Percentiles rank a stretch among this genome's conserved stretches.
Conservation (phyloP, 2,329 filamentous ascomycete genomes). For the Botrytis fragariae region DNA sequence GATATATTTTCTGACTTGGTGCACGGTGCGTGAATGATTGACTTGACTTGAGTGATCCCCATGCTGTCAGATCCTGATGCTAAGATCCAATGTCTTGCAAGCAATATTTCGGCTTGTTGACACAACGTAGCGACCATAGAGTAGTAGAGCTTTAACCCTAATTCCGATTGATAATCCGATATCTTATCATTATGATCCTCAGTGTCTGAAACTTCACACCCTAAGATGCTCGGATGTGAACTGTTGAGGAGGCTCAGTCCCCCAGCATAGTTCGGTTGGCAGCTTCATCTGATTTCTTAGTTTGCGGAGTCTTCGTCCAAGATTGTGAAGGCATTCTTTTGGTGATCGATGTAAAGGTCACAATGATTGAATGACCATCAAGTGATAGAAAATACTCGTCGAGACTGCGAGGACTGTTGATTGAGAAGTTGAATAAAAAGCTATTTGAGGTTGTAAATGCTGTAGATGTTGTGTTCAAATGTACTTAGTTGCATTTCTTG, state of each 20-base stretch:
- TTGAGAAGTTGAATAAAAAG: neutral
- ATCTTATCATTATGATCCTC: neutral
- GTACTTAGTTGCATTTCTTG: neutral
- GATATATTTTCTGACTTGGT: no score
- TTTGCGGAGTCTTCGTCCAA: neutral
- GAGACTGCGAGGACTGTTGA: no score
- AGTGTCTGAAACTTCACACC: neutral
- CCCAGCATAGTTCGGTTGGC: neutral
- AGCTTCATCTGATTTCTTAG: neutral
- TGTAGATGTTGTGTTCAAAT: neutral
- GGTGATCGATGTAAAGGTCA: neutral
- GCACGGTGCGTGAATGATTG: neutral
- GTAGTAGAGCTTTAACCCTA: neutral
- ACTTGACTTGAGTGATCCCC: neutral
- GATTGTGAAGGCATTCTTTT: neutral
- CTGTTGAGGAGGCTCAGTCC: neutral
- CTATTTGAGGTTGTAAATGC: neutral
- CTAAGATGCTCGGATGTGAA: neutral
- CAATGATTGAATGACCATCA: neutral
- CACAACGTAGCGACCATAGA: neutral
- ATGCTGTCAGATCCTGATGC: neutral
- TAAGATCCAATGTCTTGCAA: neutral
- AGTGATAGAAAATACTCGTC: neutral
- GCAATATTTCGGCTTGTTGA: neutral
- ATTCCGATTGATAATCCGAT: neutral